Evolutionary conservation across 805 yeast species (phyloP).

Genomic region (Tetrapisispora namnaoensis): DNA sequence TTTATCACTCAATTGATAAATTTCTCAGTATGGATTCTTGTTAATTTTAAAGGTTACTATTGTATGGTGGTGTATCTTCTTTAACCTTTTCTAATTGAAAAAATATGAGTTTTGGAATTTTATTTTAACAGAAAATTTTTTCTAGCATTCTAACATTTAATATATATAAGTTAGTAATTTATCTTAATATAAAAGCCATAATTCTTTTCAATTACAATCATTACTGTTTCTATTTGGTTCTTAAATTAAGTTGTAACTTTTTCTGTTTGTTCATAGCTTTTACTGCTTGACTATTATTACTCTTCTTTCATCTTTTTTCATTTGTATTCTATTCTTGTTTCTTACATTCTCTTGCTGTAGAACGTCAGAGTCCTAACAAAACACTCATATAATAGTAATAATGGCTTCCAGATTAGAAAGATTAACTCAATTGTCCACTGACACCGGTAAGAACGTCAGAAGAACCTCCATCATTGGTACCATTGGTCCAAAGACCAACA

Average conservation of each 20-base stretch:
- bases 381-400: conserved; percentile 4
- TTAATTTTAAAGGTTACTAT: not conserved
- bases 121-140: not conserved
- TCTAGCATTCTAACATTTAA: not conserved
- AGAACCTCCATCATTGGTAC: conserved; percentile 97
- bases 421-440: conserved; percentile 71
- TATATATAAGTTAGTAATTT: conserved; percentile 1
- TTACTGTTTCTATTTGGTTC: no score
- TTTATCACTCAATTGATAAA: not conserved
- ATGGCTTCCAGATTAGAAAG: conserved; percentile 53
- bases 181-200: not conserved
- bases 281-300: no score
- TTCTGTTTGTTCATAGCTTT: not conserved
- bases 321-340: not conserved
- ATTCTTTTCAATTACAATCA: not conserved
- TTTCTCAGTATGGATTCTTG: not conserved
- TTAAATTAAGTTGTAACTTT: no score
- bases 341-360: not conserved
- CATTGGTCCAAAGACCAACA: conserved; percentile 96
- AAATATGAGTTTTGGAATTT: not conserved
- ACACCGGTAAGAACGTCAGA: conserved; percentile 74
- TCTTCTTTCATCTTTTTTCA: not conserved
- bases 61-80: not conserved
- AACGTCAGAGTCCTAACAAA: conserved; percentile 1
- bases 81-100: not conserved